A percentile compares a stretch with the other conserved stretches of the same genome.
phyloP scores from a whole-genome alignment of 2,329 filamentous ascomycete species.

The Hirsutella thompsonii region DNA sequence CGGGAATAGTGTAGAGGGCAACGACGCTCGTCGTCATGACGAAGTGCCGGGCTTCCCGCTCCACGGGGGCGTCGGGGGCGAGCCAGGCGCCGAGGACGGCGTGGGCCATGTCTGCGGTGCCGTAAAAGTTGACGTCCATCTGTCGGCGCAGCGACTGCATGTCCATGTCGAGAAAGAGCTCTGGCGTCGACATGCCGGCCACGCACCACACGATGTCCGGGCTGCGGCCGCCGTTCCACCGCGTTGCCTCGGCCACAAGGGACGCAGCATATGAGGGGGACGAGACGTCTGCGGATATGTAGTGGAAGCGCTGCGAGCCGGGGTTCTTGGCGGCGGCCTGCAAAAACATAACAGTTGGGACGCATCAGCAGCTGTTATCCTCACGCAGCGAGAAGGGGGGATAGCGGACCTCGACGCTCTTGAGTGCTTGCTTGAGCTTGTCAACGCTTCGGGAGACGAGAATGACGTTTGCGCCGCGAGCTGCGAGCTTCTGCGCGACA shows the following conservation, averaged over 20 bases:
- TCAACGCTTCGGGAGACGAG: conserved; percentile 66
- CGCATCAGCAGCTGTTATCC: not conserved
- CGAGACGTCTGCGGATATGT: conserved; percentile 73
- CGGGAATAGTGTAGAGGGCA: conserved; percentile 64
- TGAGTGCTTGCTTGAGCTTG: conserved; percentile 62
- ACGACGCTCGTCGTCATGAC: conserved; percentile 74
- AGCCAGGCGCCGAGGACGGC: conserved; percentile 68
- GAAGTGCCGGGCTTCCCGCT: conserved; percentile 54
- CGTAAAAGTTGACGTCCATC: conserved; percentile 92
- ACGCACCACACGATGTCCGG: conserved; percentile 89
- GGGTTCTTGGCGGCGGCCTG: conserved; percentile 54
- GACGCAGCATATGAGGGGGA: conserved; percentile 53
- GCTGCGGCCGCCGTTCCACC: conserved; percentile 62
- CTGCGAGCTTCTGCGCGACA: conserved; percentile 59
- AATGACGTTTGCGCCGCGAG: conserved; percentile 76
- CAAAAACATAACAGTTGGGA: too few relatives aligned
- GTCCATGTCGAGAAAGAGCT: conserved; percentile 65
- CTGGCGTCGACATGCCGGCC: conserved; percentile 62
- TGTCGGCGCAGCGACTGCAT: conserved; percentile 55
- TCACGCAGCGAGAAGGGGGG: not conserved
- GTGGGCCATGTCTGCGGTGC: conserved; percentile 74
- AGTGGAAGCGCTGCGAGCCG: conserved; percentile 63
- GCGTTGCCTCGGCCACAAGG: conserved; percentile 57
- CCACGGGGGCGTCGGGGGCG: conserved; percentile 27
- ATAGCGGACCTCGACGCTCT: conserved; percentile 46